These are phyloP conservation scores for Plantago ovata DNA, from an alignment of 257 asterid species.

Conservation along the genomic window DNA sequence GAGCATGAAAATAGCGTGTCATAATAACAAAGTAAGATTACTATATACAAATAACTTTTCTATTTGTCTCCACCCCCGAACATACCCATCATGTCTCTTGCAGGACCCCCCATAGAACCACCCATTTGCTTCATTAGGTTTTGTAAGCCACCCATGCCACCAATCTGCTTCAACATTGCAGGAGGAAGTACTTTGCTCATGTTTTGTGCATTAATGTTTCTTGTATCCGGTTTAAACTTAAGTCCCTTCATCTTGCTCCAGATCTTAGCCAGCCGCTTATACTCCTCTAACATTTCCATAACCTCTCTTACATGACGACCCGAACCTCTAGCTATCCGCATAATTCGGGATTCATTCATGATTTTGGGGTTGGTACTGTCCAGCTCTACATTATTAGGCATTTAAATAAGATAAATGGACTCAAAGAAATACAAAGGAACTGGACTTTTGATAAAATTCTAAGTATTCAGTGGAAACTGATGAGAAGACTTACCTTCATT, in stretches of 20 bases:
- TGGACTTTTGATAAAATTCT: neutral
- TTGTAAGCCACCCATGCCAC: constrained; percentile 94
- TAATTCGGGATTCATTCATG: constrained; percentile 77
- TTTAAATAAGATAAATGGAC: neutral
- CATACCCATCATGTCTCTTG: constrained; percentile 95
- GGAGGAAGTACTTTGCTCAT: constrained; percentile 94
- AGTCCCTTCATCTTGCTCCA: constrained; percentile 99
- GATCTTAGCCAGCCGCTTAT: constrained; percentile 80
- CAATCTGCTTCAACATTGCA: constrained; percentile 88
- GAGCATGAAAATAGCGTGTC: neutral
- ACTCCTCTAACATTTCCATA: constrained; percentile 92
- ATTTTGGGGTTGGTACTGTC: constrained; percentile 85
- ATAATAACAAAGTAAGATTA: neutral
- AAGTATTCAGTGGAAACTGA: no score
- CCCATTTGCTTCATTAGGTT: constrained; percentile 80
- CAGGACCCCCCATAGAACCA: constrained; percentile 39
- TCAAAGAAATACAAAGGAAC: neutral
- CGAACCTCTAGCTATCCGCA: constrained; percentile 84
- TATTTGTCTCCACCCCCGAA: constrained; percentile 80
- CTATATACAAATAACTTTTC: neutral
- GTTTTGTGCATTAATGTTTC: constrained; percentile 84
- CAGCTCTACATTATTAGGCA: constrained; percentile 52
- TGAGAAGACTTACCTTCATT: constrained; percentile 62
- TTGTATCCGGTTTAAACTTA: constrained; percentile 87
- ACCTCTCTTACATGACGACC: constrained; percentile 79